phyloP scores from a whole-genome alignment of 768 basidiomycete genomes.

The Mycena vulgaris region DNA sequence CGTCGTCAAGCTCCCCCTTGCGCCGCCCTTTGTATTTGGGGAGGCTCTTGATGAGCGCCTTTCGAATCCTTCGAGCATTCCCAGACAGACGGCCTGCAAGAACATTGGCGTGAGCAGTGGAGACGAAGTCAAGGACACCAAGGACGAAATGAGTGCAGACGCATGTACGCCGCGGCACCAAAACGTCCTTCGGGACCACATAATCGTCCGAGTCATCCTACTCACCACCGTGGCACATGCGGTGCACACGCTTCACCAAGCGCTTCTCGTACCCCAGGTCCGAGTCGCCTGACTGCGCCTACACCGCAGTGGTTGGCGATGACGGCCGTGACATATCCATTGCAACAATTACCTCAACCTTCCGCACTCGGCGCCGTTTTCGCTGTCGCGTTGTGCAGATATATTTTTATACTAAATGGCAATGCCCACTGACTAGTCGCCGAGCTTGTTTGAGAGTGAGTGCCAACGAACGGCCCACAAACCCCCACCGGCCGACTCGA shows the following conservation, averaged over 20 bases:
- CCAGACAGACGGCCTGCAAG: neutral
- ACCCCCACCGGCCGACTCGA: no score
- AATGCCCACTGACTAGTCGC: no score
- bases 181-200: constrained; percentile 17
- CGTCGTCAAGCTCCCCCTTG: constrained; percentile 22
- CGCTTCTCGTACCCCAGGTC: constrained; percentile 11
- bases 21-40: constrained; percentile 25
- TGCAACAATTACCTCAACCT: no score
- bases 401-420: no score
- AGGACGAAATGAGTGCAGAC: no score
- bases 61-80: constrained; percentile 21
- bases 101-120: neutral
- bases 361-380: no score
- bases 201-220: constrained; percentile 26
- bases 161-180: neutral
- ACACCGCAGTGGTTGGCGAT: constrained; percentile 25
- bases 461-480: no score
- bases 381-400: no score
- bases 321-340: constrained; percentile 10
- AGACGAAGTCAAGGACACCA: no score
- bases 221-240: constrained; percentile 26
- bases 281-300: constrained; percentile 20
- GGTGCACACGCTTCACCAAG: constrained; percentile 17
- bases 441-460: no score
- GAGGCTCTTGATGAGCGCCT: constrained; percentile 19